phyloP scores from a whole-genome alignment of 176 grass and related monocot genomes.

The Ampelocalamus luodianensis region DNA sequence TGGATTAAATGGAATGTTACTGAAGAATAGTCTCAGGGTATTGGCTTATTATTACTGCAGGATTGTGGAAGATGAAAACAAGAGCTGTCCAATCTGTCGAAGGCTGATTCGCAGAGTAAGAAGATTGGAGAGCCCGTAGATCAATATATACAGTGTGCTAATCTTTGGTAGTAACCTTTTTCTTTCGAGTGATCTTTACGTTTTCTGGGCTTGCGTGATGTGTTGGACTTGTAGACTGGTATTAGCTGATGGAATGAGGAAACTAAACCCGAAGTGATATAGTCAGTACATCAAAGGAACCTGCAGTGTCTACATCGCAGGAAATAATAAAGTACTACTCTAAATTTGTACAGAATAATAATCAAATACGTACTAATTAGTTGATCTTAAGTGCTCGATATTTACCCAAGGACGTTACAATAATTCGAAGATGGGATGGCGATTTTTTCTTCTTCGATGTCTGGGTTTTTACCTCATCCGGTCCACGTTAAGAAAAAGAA shows the following conservation, averaged over 20 bases:
- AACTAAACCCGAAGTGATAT: not conserved
- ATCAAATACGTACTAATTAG: too few relatives aligned
- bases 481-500: too few relatives aligned
- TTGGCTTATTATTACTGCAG: not conserved
- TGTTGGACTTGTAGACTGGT: not conserved
- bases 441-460: too few relatives aligned
- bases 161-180: not conserved
- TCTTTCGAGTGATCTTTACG: not conserved
- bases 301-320: not conserved
- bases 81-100: conserved; percentile 44
- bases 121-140: conserved; percentile 4
- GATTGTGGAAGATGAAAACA: conserved; percentile 40
- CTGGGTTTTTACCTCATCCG: too few relatives aligned
- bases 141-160: not conserved
- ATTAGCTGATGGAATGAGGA: not conserved
- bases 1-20: not conserved
- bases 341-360: not conserved
- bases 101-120: conserved; percentile 34
- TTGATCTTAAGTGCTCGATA: too few relatives aligned
- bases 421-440: too few relatives aligned
- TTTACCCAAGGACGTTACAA: too few relatives aligned
- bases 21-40: not conserved
- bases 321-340: not conserved
- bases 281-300: not conserved
- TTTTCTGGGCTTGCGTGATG: not conserved